A percentile compares a stretch with the other conserved stretches of the same genome.
phyloP scores from a whole-genome alignment of 805 yeast species.

The Hanseniaspora nectarophila region DNA sequence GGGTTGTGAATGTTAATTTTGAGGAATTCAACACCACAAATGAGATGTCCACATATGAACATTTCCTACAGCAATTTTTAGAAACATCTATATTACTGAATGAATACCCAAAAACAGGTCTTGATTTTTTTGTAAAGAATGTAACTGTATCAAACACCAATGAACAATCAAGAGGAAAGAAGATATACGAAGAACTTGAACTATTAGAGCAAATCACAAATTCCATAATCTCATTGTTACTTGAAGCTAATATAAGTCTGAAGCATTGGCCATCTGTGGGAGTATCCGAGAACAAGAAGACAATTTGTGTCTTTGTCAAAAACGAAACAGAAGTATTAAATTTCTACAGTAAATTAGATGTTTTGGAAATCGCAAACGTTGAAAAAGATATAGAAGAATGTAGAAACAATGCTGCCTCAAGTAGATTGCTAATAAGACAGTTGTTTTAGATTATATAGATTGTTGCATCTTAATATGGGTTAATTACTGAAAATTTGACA shows the following conservation, averaged over 20 bases:
- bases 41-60: slow-evolving; percentile 28
- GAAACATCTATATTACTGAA: slow-evolving; percentile 36
- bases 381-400: slow-evolving; percentile 34
- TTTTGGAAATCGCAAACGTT: slow-evolving; percentile 22
- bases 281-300: slow-evolving; percentile 32
- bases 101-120: slow-evolving; percentile 81
- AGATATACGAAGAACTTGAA: slow-evolving; percentile 27
- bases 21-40: slow-evolving; percentile 26
- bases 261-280: slow-evolving; percentile 66
- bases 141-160: slow-evolving; percentile 30
- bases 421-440: slow-evolving; percentile 20
- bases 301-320: slow-evolving; percentile 41
- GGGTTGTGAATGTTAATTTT: slow-evolving; percentile 46
- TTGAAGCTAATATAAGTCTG: slow-evolving; percentile 75
- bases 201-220: slow-evolving; percentile 31
- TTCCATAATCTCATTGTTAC: slow-evolving; percentile 54
- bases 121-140: slow-evolving; percentile 62
- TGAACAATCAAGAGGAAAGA: slow-evolving; percentile 25
- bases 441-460: slow-evolving; percentile 13
- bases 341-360: slow-evolving; percentile 32
- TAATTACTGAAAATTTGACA: background rate
- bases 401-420: slow-evolving; percentile 23
- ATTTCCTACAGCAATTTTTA: slow-evolving; percentile 30
- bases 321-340: slow-evolving; percentile 51
- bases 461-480: too few species aligned